Conservation (phyloP, 495 filamentous ascomycete genomes). For the Penicillium soppii region DNA sequence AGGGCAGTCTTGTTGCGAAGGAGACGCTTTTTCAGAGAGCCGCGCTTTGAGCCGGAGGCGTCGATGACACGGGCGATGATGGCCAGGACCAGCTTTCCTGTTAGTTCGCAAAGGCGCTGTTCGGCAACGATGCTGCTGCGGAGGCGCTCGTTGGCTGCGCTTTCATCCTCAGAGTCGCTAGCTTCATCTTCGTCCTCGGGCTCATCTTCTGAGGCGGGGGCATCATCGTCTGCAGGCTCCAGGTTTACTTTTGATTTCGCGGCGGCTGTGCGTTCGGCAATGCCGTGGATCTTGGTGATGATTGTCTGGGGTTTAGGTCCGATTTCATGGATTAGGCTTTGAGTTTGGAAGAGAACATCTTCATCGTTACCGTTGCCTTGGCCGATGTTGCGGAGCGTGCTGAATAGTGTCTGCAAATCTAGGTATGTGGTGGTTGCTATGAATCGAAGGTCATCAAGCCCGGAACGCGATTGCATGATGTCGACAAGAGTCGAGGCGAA, state of each 20-base stretch:
- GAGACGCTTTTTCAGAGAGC: conserved; percentile 62
- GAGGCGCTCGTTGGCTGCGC: conserved; percentile 52
- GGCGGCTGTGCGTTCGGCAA: conserved; percentile 72
- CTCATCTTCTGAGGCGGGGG: conserved; percentile 46
- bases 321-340: conserved; percentile 65
- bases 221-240: conserved; percentile 69
- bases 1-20: conserved; percentile 64
- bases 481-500: conserved; percentile 61
- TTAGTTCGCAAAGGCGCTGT: conserved; percentile 77
- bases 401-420: conserved; percentile 78
- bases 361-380: conserved; percentile 45
- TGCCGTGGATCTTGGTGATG: conserved; percentile 70
- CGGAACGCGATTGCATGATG: conserved; percentile 56
- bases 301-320: conserved; percentile 53
- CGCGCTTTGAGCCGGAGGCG: conserved; percentile 52
- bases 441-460: conserved; percentile 74
- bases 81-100: conserved; percentile 77
- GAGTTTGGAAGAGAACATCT: conserved; percentile 49
- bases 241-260: conserved; percentile 64
- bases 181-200: conserved; percentile 60
- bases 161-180: conserved; percentile 52
- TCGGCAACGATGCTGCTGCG: conserved; percentile 69
- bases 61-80: conserved; percentile 74
- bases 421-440: conserved; percentile 72
- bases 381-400: conserved; percentile 58